Conservation (phyloP, 2,329 filamentous ascomycete species). For the Hymenoscyphus fructigenus region DNA sequence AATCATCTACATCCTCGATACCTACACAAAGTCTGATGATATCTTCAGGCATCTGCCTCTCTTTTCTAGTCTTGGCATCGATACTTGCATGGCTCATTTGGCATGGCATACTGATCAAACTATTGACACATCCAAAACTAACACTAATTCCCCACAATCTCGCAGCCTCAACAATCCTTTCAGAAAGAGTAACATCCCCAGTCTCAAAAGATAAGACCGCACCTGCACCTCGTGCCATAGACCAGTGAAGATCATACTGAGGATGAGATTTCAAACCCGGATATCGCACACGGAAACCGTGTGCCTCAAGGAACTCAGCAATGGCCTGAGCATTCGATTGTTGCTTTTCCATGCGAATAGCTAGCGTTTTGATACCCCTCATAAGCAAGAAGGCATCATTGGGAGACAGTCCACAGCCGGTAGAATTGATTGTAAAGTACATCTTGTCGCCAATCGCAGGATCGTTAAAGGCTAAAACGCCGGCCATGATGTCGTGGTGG, state of each 20-base stretch:
- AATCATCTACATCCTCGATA: constrained; percentile 87
- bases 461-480: constrained; percentile 91
- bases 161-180: constrained; percentile 91
- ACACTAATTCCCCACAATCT: constrained; percentile 94
- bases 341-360: constrained; percentile 98
- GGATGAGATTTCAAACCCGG: constrained; percentile 92
- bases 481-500: constrained; percentile 98
- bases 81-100: constrained; percentile 99
- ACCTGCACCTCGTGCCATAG: constrained; percentile 89
- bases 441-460: constrained; percentile 78
- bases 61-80: constrained; percentile 86
- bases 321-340: constrained; percentile 89
- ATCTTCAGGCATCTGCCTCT: constrained; percentile 93
- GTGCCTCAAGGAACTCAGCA: constrained; percentile 84
- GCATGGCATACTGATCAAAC: constrained; percentile 98
- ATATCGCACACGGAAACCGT: constrained; percentile 93
- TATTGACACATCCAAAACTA: constrained; percentile 97
- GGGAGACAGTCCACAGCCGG: constrained; percentile 88
- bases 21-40: constrained; percentile 94
- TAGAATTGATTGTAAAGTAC: constrained; percentile 96
- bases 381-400: constrained; percentile 97
- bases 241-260: constrained; percentile 94
- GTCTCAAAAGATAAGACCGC: constrained; percentile 97
- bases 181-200: constrained; percentile 76
- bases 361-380: constrained; percentile 92